phyloP scores from a whole-genome alignment of 257 asterid species.

The Scutellaria barbata region DNA sequence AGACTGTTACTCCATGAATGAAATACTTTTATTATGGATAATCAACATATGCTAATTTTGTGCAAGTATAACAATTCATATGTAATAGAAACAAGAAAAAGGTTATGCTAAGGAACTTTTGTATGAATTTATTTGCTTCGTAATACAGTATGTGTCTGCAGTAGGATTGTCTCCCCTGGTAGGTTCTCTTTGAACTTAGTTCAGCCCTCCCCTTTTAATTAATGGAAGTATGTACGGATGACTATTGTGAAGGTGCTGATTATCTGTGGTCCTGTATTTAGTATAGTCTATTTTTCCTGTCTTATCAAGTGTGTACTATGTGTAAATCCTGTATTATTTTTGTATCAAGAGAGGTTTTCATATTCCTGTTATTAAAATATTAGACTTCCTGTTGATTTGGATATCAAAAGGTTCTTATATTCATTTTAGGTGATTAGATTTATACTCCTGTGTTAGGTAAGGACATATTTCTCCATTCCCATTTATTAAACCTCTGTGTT shows the following conservation, averaged over 20 bases:
- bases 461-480: no score
- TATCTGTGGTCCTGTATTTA: no score
- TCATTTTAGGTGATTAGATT: no score
- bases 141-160: not conserved
- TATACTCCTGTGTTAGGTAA: no score
- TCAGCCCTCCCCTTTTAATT: not conserved
- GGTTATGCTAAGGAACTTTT: conserved; percentile 4
- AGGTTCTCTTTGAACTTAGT: not conserved
- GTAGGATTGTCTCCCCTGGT: conserved; percentile 3
- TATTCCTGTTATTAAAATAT: no score
- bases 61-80: not conserved
- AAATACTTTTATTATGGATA: conserved; percentile 15
- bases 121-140: not conserved
- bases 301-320: no score
- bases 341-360: no score
- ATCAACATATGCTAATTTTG: not conserved
- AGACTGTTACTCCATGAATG: conserved; percentile 29
- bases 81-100: conserved; percentile 6
- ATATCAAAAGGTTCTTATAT: no score
- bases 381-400: no score
- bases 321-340: no score
- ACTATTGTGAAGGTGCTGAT: not conserved
- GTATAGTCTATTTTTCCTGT: no score
- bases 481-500: no score
- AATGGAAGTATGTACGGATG: not conserved